Conservation (phyloP, 1,284 basidiomycete genomes). For the Cryptococcus neoformans region DNA sequence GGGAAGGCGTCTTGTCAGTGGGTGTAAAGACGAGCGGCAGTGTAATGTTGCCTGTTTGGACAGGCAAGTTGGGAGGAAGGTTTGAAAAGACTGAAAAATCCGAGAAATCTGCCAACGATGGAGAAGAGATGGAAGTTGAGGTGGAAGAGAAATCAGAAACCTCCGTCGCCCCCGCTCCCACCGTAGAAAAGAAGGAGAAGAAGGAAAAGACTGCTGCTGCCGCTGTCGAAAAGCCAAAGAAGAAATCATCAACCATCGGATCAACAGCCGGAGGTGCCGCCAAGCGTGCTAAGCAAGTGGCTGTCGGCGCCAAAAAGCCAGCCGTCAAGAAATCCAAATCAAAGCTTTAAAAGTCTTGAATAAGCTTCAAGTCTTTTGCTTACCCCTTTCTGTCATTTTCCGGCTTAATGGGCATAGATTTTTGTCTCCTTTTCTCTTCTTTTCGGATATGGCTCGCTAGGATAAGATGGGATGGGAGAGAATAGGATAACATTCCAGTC, state of each 20-base stretch:
- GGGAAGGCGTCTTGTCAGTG: constrained; percentile 88
- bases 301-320: background rate
- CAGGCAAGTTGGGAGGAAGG: constrained; percentile 57
- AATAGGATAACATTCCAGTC: too few relatives aligned
- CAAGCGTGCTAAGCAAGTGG: background rate
- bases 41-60: constrained; percentile 87
- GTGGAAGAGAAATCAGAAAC: constrained; percentile 60
- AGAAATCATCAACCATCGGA: constrained; percentile 33
- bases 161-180: constrained; percentile 41
- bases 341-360: too few relatives aligned
- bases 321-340: background rate
- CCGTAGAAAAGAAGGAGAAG: background rate
- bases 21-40: constrained; percentile 88
- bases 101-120: constrained; percentile 48
- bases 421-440: too few relatives aligned
- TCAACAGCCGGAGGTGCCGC: constrained; percentile 12
- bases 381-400: too few relatives aligned
- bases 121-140: constrained; percentile 61
- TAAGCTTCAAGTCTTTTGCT: too few relatives aligned
- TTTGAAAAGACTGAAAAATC: constrained; percentile 52
- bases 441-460: too few relatives aligned
- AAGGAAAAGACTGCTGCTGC: background rate
- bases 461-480: too few relatives aligned
- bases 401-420: too few relatives aligned
- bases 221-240: constrained; percentile 5